Conservation (phyloP, 345 rosid species). For the Gossypium longicalyx region DNA sequence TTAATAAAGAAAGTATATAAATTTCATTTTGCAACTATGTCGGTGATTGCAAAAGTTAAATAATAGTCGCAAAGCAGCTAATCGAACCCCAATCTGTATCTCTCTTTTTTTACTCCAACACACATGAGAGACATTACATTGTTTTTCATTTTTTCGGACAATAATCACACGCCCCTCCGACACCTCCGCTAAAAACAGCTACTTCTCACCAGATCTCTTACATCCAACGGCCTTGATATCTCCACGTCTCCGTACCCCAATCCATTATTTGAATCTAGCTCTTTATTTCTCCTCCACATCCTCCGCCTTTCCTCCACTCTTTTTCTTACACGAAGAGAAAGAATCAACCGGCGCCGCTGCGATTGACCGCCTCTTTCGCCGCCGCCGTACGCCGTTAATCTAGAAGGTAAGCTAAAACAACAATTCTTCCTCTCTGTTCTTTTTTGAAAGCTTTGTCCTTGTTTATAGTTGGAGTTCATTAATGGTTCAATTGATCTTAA, state of each 20-base stretch:
- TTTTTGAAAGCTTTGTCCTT: not conserved
- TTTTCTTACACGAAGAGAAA: not conserved
- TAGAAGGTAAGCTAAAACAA: conserved; percentile 16
- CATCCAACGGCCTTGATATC: conserved; percentile 7
- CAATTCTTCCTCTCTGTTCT: not conserved
- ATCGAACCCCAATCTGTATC: conserved; percentile 2
- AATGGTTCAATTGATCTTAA: not conserved
- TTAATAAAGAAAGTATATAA: too few relatives aligned
- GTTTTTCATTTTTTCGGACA: conserved; percentile 20
- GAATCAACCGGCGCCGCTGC: conserved; percentile 18
- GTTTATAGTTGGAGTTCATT: not conserved
- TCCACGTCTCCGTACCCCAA: conserved; percentile 14
- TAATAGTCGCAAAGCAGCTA: conserved; percentile 4
- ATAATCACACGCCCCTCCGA: not conserved
- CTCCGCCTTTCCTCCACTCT: not conserved
- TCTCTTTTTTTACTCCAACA: not conserved
- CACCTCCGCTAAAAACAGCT: conserved; percentile 20
- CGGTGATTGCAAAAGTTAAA: not conserved
- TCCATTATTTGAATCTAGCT: conserved; percentile 2
- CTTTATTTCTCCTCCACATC: not conserved
- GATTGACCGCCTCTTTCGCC: not conserved
- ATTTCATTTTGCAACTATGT: not conserved
- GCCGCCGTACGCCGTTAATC: conserved; percentile 19
- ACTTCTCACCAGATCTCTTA: conserved; percentile 11
- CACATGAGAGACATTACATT: not conserved